Evolutionary conservation across 768 basidiomycete species (phyloP).

Genomic region (Hemileccinum rubropunctum): DNA sequence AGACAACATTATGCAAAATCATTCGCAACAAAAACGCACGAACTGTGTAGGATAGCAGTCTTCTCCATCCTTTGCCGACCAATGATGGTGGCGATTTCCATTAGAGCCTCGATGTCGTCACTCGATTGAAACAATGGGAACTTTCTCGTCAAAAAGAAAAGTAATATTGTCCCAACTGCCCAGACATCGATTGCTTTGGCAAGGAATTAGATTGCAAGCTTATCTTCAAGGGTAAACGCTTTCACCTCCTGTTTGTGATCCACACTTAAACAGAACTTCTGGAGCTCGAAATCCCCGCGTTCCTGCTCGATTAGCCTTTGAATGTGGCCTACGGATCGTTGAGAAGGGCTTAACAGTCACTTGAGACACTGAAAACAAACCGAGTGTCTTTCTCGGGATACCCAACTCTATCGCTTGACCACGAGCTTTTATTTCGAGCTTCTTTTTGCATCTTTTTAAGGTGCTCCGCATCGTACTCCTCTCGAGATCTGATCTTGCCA

Average conservation of each 20-base stretch:
- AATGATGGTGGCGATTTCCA: constrained; percentile 90
- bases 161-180: constrained; percentile 88
- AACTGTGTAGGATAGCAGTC: constrained; percentile 86
- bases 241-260: constrained; percentile 87
- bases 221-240: constrained; percentile 7
- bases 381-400: constrained; percentile 74
- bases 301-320: constrained; percentile 95
- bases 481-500: constrained; percentile 49
- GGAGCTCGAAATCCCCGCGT: constrained; percentile 97
- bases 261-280: constrained; percentile 93
- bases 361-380: constrained; percentile 34
- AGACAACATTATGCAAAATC: constrained; percentile 4
- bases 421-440: constrained; percentile 50
- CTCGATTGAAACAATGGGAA: constrained; percentile 94
- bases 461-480: constrained; percentile 45
- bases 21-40: constrained; percentile 24
- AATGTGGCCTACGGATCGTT: constrained; percentile 53
- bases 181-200: constrained; percentile 89
- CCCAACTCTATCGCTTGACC: constrained; percentile 69
- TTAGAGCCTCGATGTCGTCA: constrained; percentile 92
- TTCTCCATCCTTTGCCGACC: constrained; percentile 82
- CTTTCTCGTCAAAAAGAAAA: constrained; percentile 89
- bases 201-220: constrained; percentile 7
- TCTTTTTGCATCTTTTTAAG: constrained; percentile 61
- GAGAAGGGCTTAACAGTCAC: neutral